Base-by-base conservation (phyloP, 2,329 filamentous ascomycete genomes). In the Aspergillus luchuensis region DNA sequence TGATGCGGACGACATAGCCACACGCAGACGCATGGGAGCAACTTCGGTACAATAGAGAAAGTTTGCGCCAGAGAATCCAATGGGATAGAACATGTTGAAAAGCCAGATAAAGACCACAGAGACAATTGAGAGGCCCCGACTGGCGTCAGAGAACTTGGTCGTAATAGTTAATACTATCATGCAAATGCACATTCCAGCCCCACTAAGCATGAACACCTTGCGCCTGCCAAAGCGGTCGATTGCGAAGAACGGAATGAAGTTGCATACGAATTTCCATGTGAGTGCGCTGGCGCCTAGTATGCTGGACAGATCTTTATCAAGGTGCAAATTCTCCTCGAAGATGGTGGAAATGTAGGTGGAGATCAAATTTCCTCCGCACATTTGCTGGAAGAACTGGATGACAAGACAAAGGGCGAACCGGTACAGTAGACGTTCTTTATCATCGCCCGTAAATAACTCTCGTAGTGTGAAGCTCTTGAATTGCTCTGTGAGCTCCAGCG, bases 81-180 rank as follows among this genome's bases (percentile, higher is more conserved):
- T 84, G 11, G 85, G 86, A 61, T 88, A 89, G 59, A 85, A 87
- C 1, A 85, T 84, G 63, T 88, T 88, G 74, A 88, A 89, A 4
- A 85, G 82, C 72, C 89, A 89, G 23, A 89, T 66, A 47, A 71
- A 71, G 15, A 59, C 58, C 2, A 63, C 67, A 2, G 64, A 63
- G 21, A 48, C 61, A 38, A 67, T 61, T 1, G 63, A 65, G 2
- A 61, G 61, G 3, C 45, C 8, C 5, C 58, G 41, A 41, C 64
- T 63, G 19, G 45, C 48, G 3, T 39, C 66, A 39, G 72, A 63
- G 55, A 74, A 78, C 25, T 71, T 71, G 49, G 68, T 76, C 41
- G 67, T 74, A 28, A 79, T 66, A 2, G 78, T 74, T 15, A 82
- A 67, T 43, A 89, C 81, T 6, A 82, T 64, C 84, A 86, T 86